These are phyloP conservation scores for Aureobasidium melanogenum DNA, from an alignment of 2,329 filamentous ascomycete genomes.

Conservation along the genomic window DNA sequence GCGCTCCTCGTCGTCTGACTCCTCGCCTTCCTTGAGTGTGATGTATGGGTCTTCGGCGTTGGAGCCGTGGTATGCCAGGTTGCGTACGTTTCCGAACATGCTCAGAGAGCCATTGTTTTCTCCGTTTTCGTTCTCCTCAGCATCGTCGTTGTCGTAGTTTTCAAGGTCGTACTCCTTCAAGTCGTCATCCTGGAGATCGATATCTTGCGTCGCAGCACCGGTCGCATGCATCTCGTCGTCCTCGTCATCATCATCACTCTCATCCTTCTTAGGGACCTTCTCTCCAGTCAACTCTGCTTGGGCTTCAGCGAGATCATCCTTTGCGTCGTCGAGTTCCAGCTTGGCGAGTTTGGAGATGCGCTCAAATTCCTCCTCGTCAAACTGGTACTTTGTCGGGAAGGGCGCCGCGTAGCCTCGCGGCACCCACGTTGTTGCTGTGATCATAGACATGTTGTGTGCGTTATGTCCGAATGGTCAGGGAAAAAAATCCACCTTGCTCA, in stretches of 20 bases:
- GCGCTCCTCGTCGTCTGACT: slow-evolving; percentile 67
- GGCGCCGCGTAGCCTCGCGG: slow-evolving; percentile 42
- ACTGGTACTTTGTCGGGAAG: slow-evolving; percentile 40
- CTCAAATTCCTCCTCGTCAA: slow-evolving; percentile 44
- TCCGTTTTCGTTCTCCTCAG: slow-evolving; percentile 49
- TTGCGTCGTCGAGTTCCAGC: slow-evolving; percentile 77
- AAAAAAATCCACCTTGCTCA: not conserved
- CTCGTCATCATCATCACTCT: slow-evolving; percentile 59
- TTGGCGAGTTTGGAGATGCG: slow-evolving; percentile 44
- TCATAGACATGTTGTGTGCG: slow-evolving; percentile 42
- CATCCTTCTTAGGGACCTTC: slow-evolving; percentile 17
- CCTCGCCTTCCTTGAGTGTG: slow-evolving; percentile 64
- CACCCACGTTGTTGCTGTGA: slow-evolving; percentile 46
- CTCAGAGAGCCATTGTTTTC: slow-evolving; percentile 60
- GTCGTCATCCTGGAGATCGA: slow-evolving; percentile 57
- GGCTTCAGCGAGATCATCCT: slow-evolving; percentile 73
- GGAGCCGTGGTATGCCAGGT: slow-evolving; percentile 84
- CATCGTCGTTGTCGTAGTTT: slow-evolving; percentile 81
- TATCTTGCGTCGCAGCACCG: slow-evolving; percentile 13
- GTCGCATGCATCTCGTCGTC: slow-evolving; percentile 19
- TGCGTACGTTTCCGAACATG: slow-evolving; percentile 94
- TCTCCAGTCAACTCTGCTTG: slow-evolving; percentile 27
- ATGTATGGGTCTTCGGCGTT: slow-evolving; percentile 97
- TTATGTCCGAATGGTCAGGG: not conserved
- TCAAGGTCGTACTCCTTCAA: slow-evolving; percentile 95